These are phyloP conservation scores for Gaeumannomyces tritici DNA, from an alignment of 2,329 filamentous ascomycete species.

Conservation along the genomic window DNA sequence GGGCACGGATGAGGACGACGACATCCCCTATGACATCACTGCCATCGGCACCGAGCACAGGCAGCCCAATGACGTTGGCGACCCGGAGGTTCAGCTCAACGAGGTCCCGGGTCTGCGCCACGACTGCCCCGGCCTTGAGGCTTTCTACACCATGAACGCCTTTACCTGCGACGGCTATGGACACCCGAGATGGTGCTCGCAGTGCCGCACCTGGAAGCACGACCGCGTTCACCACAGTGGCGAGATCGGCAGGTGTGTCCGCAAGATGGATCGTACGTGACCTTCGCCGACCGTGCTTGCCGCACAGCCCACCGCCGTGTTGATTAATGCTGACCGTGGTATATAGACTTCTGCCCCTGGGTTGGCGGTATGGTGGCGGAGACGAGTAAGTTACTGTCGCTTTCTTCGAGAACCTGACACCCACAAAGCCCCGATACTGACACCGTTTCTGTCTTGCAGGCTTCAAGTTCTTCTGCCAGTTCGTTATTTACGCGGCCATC, in stretches of 20 bases:
- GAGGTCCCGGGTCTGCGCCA: slow-evolving; percentile 33
- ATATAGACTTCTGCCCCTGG: slow-evolving; percentile 73
- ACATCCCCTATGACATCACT: slow-evolving; percentile 6
- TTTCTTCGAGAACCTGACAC: neutral
- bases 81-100: slow-evolving; percentile 5
- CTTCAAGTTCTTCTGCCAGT: slow-evolving; percentile 91
- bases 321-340: neutral
- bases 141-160: slow-evolving; percentile 72
- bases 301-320: neutral
- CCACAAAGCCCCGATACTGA: neutral
- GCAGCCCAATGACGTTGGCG: slow-evolving; percentile 14
- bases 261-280: slow-evolving; percentile 65
- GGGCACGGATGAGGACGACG: neutral
- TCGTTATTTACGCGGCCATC: slow-evolving; percentile 62
- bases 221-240: slow-evolving; percentile 83
- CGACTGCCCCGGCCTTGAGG: slow-evolving; percentile 60
- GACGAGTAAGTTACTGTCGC: slow-evolving; percentile 40
- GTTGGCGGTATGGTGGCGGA: slow-evolving; percentile 90
- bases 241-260: slow-evolving; percentile 70
- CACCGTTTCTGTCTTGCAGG: slow-evolving; percentile 25
- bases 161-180: slow-evolving; percentile 81
- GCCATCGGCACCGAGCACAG: slow-evolving; percentile 10
- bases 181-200: slow-evolving; percentile 75
- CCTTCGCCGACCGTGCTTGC: too few species aligned
- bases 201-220: slow-evolving; percentile 78